Evolutionary conservation across 441 rosid genomes (phyloP), one percentile per base, ranked within the genome.

Genomic region (Croton laevigatus): DNA sequence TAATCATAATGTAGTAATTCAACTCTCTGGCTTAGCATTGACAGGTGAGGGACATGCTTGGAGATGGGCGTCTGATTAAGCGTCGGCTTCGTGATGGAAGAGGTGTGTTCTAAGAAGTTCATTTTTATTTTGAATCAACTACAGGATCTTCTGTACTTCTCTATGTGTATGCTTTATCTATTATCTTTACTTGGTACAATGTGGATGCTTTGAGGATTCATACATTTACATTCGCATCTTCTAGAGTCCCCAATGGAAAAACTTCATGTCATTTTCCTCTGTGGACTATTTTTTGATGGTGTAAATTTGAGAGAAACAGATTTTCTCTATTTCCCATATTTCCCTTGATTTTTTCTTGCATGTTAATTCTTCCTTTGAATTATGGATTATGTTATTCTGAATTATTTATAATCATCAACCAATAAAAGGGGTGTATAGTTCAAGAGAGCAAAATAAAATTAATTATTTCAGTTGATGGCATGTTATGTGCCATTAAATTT

Each of bases 31-130:
- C 81, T 78, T 81, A 71, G 67, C 42, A 57, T 75, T 83, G 73
- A 69, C 76, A 96, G 99, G 99, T 96, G 71, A 86, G 98, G 40
- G 98, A 96, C 73, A 84, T 96, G 94, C 94, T 93, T 76, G 99
- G 99, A 73, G 99, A 96, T 84, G 98, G 98, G 46, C 97, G 96
- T 71, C 86, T 96, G 59, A 91, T 93, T 69, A 93, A 96, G 80
- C 97, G 99, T 19, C 85, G 97, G 59, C 74, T 96, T 85, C 83
- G 6, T 70, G 97, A 93, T 83, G 99, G 99, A 79, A 86, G 82
- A 88, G 99, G 99, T 91, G 66, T 74, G 80, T 53, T 57, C 76
- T 38, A 22, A 62, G 32, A 22, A 62, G 32, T 40, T 52, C 23
- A 40, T 53, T 59, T 3, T 13, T 46, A 20, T 27, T 62, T 16